These are phyloP conservation scores for Aspergillus arachidicola DNA, from an alignment of 2,329 filamentous ascomycete species.

Conservation along the genomic window DNA sequence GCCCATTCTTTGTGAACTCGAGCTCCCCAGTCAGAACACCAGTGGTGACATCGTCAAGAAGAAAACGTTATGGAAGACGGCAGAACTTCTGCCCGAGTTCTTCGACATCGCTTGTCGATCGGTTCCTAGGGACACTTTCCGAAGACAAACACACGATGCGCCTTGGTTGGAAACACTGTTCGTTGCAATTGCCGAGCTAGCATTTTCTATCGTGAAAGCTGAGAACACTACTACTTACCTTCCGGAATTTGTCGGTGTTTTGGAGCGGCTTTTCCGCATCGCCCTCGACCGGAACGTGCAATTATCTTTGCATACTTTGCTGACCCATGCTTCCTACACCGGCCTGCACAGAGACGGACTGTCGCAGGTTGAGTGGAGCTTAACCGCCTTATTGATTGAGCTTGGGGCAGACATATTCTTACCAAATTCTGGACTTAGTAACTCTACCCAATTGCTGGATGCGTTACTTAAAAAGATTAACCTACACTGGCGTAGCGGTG, in stretches of 20 bases:
- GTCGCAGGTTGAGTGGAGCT: constrained; percentile 41
- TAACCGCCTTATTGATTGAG: constrained; percentile 45
- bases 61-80: constrained; percentile 32
- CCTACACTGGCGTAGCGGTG: constrained; percentile 32
- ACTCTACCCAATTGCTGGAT: constrained; percentile 38
- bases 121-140: constrained; percentile 47
- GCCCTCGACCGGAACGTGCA: constrained; percentile 41
- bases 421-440: constrained; percentile 45
- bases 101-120: constrained; percentile 51
- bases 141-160: constrained; percentile 48
- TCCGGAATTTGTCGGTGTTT: constrained; percentile 33
- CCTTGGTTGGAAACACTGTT: constrained; percentile 56
- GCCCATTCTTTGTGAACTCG: constrained; percentile 35
- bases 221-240: constrained; percentile 29
- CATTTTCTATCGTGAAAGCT: constrained; percentile 38
- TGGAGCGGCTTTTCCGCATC: constrained; percentile 44
- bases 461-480: constrained; percentile 40
- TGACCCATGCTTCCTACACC: constrained; percentile 45
- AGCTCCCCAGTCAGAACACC: constrained; percentile 14
- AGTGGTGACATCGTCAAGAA: constrained; percentile 9
- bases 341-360: constrained; percentile 39
- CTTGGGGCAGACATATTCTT: constrained; percentile 48
- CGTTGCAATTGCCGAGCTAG: constrained; percentile 43
- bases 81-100: constrained; percentile 42
- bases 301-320: constrained; percentile 43